phyloP scores from a whole-genome alignment of 805 yeast genomes.

The Novakomyces olei region DNA sequence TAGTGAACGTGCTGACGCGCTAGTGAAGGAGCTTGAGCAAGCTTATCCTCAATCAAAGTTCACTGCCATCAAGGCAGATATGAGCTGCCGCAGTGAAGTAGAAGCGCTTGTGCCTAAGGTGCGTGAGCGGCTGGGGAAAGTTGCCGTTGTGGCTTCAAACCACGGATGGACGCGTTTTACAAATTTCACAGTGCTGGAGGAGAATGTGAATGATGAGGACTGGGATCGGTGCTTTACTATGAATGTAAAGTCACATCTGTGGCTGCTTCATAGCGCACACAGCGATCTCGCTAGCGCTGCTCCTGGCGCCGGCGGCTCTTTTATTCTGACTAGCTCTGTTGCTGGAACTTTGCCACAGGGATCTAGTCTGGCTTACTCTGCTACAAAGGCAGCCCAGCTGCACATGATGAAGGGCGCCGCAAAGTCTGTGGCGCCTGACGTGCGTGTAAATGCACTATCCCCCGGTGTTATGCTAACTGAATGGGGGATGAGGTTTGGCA shows the following conservation, averaged over 20 bases:
- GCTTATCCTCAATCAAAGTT: slow-evolving; percentile 10
- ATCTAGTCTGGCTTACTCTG: slow-evolving; percentile 19
- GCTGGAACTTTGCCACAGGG: slow-evolving; percentile 10
- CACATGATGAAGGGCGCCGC: slow-evolving; percentile 13
- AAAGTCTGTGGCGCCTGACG: slow-evolving; percentile 8
- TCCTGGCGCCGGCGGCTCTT: slow-evolving; percentile 8
- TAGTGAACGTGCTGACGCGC: slow-evolving; percentile 14
- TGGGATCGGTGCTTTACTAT: slow-evolving; percentile 11
- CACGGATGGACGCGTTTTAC: slow-evolving; percentile 20
- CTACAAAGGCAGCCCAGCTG: slow-evolving; percentile 16
- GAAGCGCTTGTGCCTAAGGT: slow-evolving; percentile 14
- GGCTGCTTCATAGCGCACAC: slow-evolving; percentile 7
- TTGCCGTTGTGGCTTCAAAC: slow-evolving; percentile 21
- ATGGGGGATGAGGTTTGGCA: slow-evolving; percentile 14
- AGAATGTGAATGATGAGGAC: slow-evolving; percentile 15
- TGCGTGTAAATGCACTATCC: slow-evolving; percentile 10
- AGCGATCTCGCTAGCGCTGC: slow-evolving; percentile 4
- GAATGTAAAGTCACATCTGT: slow-evolving; percentile 9
- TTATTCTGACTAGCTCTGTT: slow-evolving; percentile 7
- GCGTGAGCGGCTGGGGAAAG: slow-evolving; percentile 11
- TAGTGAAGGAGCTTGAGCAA: slow-evolving; percentile 8
- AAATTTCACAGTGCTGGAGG: slow-evolving; percentile 16
- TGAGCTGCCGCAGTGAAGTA: slow-evolving; percentile 11
- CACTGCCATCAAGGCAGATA: slow-evolving; percentile 13
- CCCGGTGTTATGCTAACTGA: slow-evolving; percentile 12